A percentile compares a stretch with the other conserved stretches of the same genome.
phyloP scores from a whole-genome alignment of 2,329 filamentous ascomycete species.

The Ilyonectria sp. region DNA sequence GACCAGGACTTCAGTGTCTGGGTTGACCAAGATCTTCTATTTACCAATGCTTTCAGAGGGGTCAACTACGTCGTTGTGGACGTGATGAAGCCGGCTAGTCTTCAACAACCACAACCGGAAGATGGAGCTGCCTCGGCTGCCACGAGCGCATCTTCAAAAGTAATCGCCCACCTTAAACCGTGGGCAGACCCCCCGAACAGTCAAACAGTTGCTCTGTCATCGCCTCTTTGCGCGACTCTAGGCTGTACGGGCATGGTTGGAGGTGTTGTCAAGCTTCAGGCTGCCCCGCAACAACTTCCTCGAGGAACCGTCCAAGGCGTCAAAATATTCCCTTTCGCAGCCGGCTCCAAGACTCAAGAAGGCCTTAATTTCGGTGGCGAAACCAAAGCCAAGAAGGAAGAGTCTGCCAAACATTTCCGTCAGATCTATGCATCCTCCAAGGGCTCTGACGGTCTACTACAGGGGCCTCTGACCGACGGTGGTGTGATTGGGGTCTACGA shows the following conservation, averaged over 20 bases:
- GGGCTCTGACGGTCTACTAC: constrained; percentile 74
- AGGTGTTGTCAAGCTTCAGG: constrained; percentile 88
- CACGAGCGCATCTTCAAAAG: constrained; percentile 62
- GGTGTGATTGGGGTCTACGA: constrained; percentile 77
- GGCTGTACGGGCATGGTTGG: constrained; percentile 83
- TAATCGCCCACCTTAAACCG: constrained; percentile 81
- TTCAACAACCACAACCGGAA: constrained; percentile 80
- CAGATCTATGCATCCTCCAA: constrained; percentile 76
- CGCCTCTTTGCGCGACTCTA: constrained; percentile 81
- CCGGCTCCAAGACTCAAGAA: constrained; percentile 69
- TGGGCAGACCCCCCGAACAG: constrained; percentile 93
- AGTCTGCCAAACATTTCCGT: constrained; percentile 79
- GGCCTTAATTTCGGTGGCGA: constrained; percentile 91
- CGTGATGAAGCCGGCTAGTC: constrained; percentile 85
- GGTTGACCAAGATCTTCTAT: constrained; percentile 85
- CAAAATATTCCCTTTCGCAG: constrained; percentile 86
- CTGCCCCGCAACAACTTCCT: constrained; percentile 80
- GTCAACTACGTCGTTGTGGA: constrained; percentile 85
- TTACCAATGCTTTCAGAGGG: constrained; percentile 80
- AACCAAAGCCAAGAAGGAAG: constrained; percentile 85
- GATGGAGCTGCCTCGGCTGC: constrained; percentile 73
- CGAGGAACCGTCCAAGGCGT: constrained; percentile 76
- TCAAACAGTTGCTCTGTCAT: constrained; percentile 84
- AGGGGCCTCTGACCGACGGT: constrained; percentile 91
- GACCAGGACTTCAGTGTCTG: constrained; percentile 80